Conservation (phyloP, 768 basidiomycete genomes). For the Pisolithus albus region DNA sequence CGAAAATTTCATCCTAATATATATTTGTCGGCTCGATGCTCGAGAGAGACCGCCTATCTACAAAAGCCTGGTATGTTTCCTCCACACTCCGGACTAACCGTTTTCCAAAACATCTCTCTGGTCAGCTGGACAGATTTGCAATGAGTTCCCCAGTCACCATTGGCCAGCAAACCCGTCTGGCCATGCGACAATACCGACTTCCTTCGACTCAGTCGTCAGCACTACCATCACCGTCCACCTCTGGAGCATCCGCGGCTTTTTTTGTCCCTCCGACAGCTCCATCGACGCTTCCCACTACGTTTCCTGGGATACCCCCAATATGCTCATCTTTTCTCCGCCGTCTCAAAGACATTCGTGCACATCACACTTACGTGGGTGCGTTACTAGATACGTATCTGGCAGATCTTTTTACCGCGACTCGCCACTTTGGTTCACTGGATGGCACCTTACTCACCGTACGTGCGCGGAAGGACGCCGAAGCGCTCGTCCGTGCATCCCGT, state of each 20-base stretch:
- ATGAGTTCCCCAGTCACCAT: constrained; percentile 62
- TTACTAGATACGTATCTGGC: constrained; percentile 56
- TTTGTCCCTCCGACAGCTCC: constrained; percentile 19
- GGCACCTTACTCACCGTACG: constrained; percentile 58
- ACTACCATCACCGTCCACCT: constrained; percentile 23
- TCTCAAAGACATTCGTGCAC: constrained; percentile 23
- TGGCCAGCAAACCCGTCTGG: constrained; percentile 32
- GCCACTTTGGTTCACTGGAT: constrained; percentile 66
- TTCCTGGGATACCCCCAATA: constrained; percentile 22
- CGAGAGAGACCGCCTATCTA: constrained; percentile 61
- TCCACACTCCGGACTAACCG: not conserved
- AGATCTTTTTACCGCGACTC: constrained; percentile 67
- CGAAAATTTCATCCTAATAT: constrained; percentile 63
- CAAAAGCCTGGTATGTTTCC: constrained; percentile 50
- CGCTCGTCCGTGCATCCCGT: constrained; percentile 59
- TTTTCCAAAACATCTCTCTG: constrained; percentile 6
- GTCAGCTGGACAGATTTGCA: constrained; percentile 69
- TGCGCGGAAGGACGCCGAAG: constrained; percentile 57
- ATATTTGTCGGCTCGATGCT: constrained; percentile 60
- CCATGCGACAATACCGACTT: constrained; percentile 28
- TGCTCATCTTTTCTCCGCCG: constrained; percentile 23
- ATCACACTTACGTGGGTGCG: constrained; percentile 41
- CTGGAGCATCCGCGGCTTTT: constrained; percentile 23
- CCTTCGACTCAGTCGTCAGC: constrained; percentile 23
- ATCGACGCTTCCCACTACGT: constrained; percentile 19